Conservation (phyloP, 2,329 filamentous ascomycete genomes). For the Fusarium keratoplasticum region DNA sequence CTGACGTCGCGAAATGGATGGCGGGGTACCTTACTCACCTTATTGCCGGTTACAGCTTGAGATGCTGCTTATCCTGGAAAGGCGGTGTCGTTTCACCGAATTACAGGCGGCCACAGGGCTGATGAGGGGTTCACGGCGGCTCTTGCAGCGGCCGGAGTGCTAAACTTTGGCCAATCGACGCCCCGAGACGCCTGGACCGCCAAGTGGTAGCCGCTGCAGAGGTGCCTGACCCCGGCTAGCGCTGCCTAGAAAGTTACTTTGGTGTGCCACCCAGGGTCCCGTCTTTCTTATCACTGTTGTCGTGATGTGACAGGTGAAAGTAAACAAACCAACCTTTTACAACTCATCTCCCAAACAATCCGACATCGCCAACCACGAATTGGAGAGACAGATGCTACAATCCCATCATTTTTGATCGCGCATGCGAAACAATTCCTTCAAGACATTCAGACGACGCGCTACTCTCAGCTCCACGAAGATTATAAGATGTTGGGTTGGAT, state of each 20-base stretch:
- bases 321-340: constrained; percentile 38
- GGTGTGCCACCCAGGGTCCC: constrained; percentile 17
- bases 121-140: constrained; percentile 38
- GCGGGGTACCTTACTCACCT: constrained; percentile 41
- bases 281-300: background rate
- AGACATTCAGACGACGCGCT: constrained; percentile 4
- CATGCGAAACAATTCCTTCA: constrained; percentile 18
- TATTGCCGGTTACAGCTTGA: constrained; percentile 14
- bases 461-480: background rate
- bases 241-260: background rate
- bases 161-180: constrained; percentile 28
- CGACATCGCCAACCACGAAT: constrained; percentile 9
- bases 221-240: constrained; percentile 45
- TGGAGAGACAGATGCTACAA: constrained; percentile 25
- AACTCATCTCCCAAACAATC: constrained; percentile 16
- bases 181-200: constrained; percentile 10
- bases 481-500: constrained; percentile 70
- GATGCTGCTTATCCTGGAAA: constrained; percentile 20
- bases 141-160: constrained; percentile 11
- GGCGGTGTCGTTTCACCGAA: constrained; percentile 43
- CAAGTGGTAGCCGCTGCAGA: constrained; percentile 28
- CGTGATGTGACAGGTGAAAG: constrained; percentile 32
- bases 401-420: constrained; percentile 21
- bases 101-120: constrained; percentile 41
- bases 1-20: constrained; percentile 39